phyloP scores from a whole-genome alignment of 1,284 basidiomycete species.

The Tilletiopsis washingtonensis region DNA sequence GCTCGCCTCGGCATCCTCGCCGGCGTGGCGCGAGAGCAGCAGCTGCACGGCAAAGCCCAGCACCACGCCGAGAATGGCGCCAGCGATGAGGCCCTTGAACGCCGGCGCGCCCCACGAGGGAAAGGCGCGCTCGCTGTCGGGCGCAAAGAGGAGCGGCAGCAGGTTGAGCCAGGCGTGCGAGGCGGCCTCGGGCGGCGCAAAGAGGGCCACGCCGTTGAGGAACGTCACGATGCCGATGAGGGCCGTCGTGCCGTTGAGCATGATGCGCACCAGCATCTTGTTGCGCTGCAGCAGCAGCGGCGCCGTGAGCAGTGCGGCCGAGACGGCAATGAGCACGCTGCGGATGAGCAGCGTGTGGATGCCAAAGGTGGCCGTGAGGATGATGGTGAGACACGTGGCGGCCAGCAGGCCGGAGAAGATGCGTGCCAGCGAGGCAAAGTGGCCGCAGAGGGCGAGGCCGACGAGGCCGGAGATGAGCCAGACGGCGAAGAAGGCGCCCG shows the following conservation, averaged over 20 bases:
- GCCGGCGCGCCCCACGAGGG: conserved; percentile 25
- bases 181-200: conserved; percentile 20
- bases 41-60: conserved; percentile 30
- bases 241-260: conserved; percentile 34
- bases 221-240: conserved; percentile 28
- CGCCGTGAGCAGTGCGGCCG: conserved; percentile 21
- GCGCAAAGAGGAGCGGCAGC: conserved; percentile 28
- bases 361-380: conserved; percentile 36
- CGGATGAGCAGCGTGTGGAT: conserved; percentile 35
- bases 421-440: conserved; percentile 17
- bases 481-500: conserved; percentile 20
- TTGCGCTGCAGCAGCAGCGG: conserved; percentile 19
- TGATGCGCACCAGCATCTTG: conserved; percentile 18
- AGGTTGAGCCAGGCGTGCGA: conserved; percentile 33
- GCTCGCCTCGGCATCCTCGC: conserved; percentile 27
- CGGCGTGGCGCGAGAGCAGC: conserved; percentile 25
- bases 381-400: conserved; percentile 19
- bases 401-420: conserved; percentile 20
- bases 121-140: conserved; percentile 12
- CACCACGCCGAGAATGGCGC: conserved; percentile 19
- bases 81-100: conserved; percentile 40
- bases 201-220: conserved; percentile 32
- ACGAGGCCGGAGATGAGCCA: conserved; percentile 32
- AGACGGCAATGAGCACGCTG: conserved; percentile 21
- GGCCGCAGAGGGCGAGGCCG: conserved; percentile 21